Evolutionary conservation across 2,329 filamentous ascomycete genomes (phyloP).

Genomic region (Thermothelomyces thermophilus): DNA sequence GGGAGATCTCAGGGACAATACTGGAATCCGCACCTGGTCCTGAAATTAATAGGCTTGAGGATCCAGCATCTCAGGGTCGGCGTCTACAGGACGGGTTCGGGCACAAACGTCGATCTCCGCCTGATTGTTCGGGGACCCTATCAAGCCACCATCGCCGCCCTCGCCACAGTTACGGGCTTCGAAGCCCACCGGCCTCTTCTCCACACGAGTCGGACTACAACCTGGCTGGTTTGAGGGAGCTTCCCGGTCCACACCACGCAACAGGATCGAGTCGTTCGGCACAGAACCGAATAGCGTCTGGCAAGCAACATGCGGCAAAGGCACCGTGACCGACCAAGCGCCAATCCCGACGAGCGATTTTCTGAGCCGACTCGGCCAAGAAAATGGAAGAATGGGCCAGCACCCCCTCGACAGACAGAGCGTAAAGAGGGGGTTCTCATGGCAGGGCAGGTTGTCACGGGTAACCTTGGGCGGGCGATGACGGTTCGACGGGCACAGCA

Average conservation of each 20-base stretch:
- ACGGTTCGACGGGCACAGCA: not conserved
- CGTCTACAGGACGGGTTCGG: not conserved
- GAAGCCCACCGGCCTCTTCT: conserved; percentile 11
- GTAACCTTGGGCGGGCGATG: not conserved
- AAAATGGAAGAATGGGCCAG: not conserved
- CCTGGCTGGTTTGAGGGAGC: not conserved
- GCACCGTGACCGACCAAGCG: not conserved
- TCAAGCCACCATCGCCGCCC: not conserved
- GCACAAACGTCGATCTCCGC: not conserved
- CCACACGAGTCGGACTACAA: not conserved
- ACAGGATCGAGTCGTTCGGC: not conserved
- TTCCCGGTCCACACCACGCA: not conserved
- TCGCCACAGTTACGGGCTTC: conserved; percentile 8
- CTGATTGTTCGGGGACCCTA: no score
- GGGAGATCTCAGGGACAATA: not conserved
- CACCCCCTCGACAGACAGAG: not conserved
- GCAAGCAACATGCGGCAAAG: not conserved
- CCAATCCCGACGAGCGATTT: not conserved
- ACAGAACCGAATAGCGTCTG: conserved; percentile 12
- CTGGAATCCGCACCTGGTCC: no score
- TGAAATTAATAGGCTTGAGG: not conserved
- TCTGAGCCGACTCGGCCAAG: not conserved
- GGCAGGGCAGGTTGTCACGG: not conserved
- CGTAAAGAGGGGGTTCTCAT: not conserved
- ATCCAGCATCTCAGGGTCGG: not conserved